These are phyloP conservation scores for Sesbania bispinosa DNA, from an alignment of 306 rosid genomes.

Conservation along the genomic window DNA sequence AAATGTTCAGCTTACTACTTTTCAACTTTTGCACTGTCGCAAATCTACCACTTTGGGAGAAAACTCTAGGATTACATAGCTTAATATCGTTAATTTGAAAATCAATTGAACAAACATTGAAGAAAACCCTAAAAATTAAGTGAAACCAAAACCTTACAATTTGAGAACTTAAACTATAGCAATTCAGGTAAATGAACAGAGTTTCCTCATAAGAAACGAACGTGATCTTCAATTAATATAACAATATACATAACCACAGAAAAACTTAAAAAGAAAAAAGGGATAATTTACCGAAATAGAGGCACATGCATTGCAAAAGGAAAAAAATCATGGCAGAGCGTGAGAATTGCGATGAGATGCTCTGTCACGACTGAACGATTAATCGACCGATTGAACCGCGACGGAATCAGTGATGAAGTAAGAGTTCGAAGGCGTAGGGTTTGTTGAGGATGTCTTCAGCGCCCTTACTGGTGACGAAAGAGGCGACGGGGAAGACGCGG, in stretches of 20 bases:
- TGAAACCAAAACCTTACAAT: background rate
- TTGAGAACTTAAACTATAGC: background rate
- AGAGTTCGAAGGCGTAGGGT: constrained; percentile 49
- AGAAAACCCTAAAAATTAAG: background rate
- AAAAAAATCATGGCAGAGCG: background rate
- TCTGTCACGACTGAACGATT: constrained; percentile 55
- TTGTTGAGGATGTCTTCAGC: constrained; percentile 53
- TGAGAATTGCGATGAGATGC: background rate
- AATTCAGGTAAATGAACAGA: constrained; percentile 20
- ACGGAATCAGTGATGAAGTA: constrained; percentile 60
- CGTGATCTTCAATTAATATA: background rate
- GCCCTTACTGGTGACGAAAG: constrained; percentile 52
- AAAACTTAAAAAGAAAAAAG: too few species aligned
- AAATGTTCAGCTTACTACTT: too few species aligned
- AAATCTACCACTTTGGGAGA: too few species aligned
- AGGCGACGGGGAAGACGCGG: constrained; percentile 42
- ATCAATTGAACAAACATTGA: too few species aligned
- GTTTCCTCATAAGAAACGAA: constrained; percentile 14
- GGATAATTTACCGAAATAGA: constrained; percentile 1
- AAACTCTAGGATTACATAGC: too few species aligned
- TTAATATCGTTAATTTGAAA: too few species aligned
- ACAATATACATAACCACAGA: constrained; percentile 1
- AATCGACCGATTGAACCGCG: constrained; percentile 61
- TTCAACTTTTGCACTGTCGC: too few species aligned
- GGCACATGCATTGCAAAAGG: background rate